These are phyloP conservation scores for Mycena albidolilacea DNA, from an alignment of 768 basidiomycete genomes.

Conservation along the genomic window DNA sequence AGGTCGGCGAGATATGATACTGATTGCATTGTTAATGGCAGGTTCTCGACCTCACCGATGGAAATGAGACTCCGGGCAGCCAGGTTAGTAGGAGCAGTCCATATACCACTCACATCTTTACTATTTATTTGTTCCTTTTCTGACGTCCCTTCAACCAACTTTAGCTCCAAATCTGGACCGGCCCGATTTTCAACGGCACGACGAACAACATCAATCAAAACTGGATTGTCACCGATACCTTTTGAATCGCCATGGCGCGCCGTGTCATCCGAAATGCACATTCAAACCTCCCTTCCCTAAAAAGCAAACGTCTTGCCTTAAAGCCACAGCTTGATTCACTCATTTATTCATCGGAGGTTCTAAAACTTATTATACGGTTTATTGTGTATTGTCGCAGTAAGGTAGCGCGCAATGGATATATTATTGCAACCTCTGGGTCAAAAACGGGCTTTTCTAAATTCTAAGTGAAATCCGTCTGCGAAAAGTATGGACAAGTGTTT, in stretches of 20 bases:
- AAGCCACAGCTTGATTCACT: slow-evolving; percentile 3
- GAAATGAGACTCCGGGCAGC: slow-evolving; percentile 12
- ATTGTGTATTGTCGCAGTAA: slow-evolving; percentile 10
- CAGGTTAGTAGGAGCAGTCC: slow-evolving; percentile 13
- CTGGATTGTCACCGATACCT: slow-evolving; percentile 21
- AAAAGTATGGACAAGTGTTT: slow-evolving; percentile 4
- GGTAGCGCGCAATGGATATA: slow-evolving; percentile 1
- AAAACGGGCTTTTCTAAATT: slow-evolving; percentile 4
- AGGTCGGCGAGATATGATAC: background rate
- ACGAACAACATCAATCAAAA: slow-evolving; percentile 10
- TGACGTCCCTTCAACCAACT: slow-evolving; percentile 2
- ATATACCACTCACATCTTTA: slow-evolving; percentile 4
- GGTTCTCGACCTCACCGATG: slow-evolving; percentile 18
- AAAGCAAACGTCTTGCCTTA: slow-evolving; percentile 3
- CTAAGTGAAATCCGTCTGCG: background rate
- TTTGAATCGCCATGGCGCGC: slow-evolving; percentile 5
- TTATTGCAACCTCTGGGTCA: slow-evolving; percentile 1
- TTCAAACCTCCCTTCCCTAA: slow-evolving; percentile 1
- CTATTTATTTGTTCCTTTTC: slow-evolving; percentile 4
- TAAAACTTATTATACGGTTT: background rate
- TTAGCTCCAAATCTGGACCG: slow-evolving; percentile 13
- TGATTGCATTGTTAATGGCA: slow-evolving; percentile 6
- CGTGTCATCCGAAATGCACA: background rate
- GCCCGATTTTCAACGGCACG: slow-evolving; percentile 15
- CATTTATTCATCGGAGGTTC: background rate